Conservation (phyloP, 768 basidiomycete species). For the Omphalotus guepiniiformis region DNA sequence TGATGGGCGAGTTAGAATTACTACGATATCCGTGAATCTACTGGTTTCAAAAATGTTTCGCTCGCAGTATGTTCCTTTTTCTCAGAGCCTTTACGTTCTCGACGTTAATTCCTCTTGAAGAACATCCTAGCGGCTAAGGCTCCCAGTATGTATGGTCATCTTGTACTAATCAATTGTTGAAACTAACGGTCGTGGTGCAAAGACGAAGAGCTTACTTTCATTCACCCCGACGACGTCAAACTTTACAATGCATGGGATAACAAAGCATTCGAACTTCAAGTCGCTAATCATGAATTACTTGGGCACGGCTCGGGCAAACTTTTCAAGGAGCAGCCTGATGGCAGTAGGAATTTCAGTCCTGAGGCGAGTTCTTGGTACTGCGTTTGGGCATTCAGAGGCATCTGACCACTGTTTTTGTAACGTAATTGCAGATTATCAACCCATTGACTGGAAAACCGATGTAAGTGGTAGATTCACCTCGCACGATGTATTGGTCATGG, state of each 20-base stretch:
- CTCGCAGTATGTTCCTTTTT: constrained; percentile 52
- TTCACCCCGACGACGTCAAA: constrained; percentile 72
- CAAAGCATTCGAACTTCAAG: constrained; percentile 80
- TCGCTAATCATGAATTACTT: constrained; percentile 86
- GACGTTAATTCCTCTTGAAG: constrained; percentile 25
- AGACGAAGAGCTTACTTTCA: constrained; percentile 80
- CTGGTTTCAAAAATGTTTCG: constrained; percentile 89
- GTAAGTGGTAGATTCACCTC: constrained; percentile 32
- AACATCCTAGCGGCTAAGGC: constrained; percentile 88
- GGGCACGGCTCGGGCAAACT: constrained; percentile 85
- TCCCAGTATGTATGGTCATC: constrained; percentile 48
- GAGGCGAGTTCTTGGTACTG: constrained; percentile 11
- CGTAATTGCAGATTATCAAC: constrained; percentile 59
- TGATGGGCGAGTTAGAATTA: constrained; percentile 52
- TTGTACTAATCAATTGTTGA: not conserved
- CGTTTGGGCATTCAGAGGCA: constrained; percentile 37
- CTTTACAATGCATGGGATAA: constrained; percentile 78
- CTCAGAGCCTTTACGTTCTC: not conserved
- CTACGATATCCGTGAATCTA: constrained; percentile 75
- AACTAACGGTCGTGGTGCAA: constrained; percentile 5
- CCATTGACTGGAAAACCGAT: constrained; percentile 76
- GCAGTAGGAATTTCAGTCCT: constrained; percentile 78
- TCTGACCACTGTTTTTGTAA: constrained; percentile 2
- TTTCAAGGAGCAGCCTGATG: constrained; percentile 72
- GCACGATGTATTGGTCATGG: constrained; percentile 5